Base-by-base conservation (phyloP, 129 eudicot genomes). In the Pseudognaphalium luteoalbum region DNA sequence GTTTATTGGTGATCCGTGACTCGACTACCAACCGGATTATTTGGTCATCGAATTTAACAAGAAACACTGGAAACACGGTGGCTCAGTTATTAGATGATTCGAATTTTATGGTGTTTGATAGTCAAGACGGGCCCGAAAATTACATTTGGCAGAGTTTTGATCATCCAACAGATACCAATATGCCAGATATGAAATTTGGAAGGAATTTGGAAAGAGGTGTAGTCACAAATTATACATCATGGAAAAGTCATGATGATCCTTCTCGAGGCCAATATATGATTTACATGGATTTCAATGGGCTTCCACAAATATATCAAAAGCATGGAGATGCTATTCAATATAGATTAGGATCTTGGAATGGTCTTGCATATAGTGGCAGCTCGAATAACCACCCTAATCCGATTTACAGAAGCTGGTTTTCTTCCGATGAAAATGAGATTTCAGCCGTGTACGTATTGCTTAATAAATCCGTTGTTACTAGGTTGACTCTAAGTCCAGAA, bases 1-100 rank as follows among this genome's bases (percentile, higher is more conserved):
- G 50, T 42, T 42, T 42, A 42, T 52, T 85, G 3, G 68, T 63
- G 30, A 73, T 85, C 8, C 61, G 63, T 7, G 68, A 79, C 16
- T 64, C 52, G 1, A 3, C 76, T 2, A 72, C 66, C 5, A n/a
- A 5, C 9, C 42, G 25, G 7, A 32, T 29, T 3, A 15, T 82
- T 12, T 85, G 89, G 89, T 82, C 84, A 2, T 28, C 89, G 4
- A 61, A 60, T 52, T 50, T 82, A 20, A 42, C 84, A 5, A 17
- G 64, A 10, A 20, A 50, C 1, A 21, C 34, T 2, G 17, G 14
- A 17, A 71, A 29, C 51, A 70, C 61, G 2, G 35, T 64, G 47
- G 71, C 76, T 0, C 51, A 57, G 59, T 39, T 81, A 2, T 22
- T 60, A 11, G 81, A 81, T 68, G 14, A 65, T 0, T 80, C 81